phyloP scores from a whole-genome alignment of 2,329 filamentous ascomycete species.

The Trematosphaeria pertusa region DNA sequence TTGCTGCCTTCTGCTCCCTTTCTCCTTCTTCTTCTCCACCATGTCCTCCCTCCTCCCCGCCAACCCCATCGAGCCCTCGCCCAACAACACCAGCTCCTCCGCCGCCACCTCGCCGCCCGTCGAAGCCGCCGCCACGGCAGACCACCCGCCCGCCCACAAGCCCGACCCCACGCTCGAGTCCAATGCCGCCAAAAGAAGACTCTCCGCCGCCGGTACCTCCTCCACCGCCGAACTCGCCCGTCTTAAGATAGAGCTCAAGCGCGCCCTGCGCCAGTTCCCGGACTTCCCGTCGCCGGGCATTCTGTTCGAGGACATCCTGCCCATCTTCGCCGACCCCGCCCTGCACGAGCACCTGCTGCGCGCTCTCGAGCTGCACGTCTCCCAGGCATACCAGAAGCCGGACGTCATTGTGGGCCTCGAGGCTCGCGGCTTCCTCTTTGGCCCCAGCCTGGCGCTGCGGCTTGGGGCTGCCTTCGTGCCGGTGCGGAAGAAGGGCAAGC shows the following conservation, averaged over 20 bases:
- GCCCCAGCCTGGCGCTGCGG: conserved; percentile 82
- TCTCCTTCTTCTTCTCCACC: conserved; percentile 31
- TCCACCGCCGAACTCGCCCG: conserved; percentile 57
- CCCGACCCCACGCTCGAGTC: conserved; percentile 45
- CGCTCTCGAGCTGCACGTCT: conserved; percentile 84
- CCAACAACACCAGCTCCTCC: conserved; percentile 28
- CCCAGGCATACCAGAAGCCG: conserved; percentile 70
- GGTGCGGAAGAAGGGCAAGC: conserved; percentile 93
- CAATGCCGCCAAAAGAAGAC: conserved; percentile 56
- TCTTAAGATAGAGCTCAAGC: conserved; percentile 73
- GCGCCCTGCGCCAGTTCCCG: conserved; percentile 80
- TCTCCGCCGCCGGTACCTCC: conserved; percentile 58
- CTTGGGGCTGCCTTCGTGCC: conserved; percentile 89
- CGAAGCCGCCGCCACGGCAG: conserved; percentile 34
- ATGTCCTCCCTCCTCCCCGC: conserved; percentile 32
- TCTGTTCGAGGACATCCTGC: conserved; percentile 97
- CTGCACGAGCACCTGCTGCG: conserved; percentile 80
- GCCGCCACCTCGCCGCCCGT: conserved; percentile 24
- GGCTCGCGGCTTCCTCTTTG: conserved; percentile 93
- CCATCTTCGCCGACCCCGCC: conserved; percentile 81
- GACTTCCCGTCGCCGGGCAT: conserved; percentile 94
- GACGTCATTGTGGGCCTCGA: conserved; percentile 95
- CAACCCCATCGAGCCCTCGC: conserved; percentile 9
- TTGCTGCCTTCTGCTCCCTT: conserved; percentile 19
- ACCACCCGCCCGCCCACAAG: conserved; percentile 38